phyloP scores from a whole-genome alignment of 495 filamentous ascomycete species.

The Aspergillus biplanus region DNA sequence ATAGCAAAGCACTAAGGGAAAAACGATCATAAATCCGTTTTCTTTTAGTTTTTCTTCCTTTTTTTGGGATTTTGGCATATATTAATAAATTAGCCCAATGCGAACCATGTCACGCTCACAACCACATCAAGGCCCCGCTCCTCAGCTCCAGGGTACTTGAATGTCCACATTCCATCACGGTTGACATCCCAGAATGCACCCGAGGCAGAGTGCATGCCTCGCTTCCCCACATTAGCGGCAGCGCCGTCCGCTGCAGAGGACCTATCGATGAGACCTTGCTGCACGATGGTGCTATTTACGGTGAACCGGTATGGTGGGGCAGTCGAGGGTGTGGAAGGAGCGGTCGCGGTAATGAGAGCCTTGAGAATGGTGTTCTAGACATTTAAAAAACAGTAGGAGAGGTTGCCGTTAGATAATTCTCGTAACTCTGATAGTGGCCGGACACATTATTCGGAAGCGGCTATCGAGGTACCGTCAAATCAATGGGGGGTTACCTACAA shows the following conservation, averaged over 20 bases:
- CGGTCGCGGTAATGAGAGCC: constrained; percentile 80
- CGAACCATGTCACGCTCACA: constrained; percentile 88
- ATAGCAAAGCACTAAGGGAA: constrained; percentile 19
- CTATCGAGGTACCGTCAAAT: neutral
- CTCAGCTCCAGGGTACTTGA: constrained; percentile 87
- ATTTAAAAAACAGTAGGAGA: neutral
- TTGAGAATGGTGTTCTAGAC: constrained; percentile 81
- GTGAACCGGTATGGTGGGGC: constrained; percentile 77
- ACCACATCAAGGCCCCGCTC: constrained; percentile 89
- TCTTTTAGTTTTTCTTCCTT: constrained; percentile 17
- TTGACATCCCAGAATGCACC: constrained; percentile 98
- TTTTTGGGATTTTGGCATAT: neutral
- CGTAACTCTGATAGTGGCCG: neutral
- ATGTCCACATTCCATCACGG: constrained; percentile 97
- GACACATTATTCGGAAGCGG: neutral
- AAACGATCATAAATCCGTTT: constrained; percentile 19
- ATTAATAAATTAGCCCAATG: constrained; percentile 37
- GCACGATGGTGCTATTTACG: constrained; percentile 97
- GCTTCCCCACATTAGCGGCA: constrained; percentile 66
- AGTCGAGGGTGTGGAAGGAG: constrained; percentile 54
- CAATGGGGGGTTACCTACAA: constrained; percentile 60
- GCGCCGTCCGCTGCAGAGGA: constrained; percentile 41
- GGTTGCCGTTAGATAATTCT: constrained; percentile 3
- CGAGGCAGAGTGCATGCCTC: constrained; percentile 94
- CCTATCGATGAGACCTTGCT: constrained; percentile 65